Percentiles rank a stretch among this genome's conserved stretches.
These are phyloP conservation scores for Obba rivulosa DNA, from an alignment of 768 basidiomycete species.

Conservation along the genomic window DNA sequence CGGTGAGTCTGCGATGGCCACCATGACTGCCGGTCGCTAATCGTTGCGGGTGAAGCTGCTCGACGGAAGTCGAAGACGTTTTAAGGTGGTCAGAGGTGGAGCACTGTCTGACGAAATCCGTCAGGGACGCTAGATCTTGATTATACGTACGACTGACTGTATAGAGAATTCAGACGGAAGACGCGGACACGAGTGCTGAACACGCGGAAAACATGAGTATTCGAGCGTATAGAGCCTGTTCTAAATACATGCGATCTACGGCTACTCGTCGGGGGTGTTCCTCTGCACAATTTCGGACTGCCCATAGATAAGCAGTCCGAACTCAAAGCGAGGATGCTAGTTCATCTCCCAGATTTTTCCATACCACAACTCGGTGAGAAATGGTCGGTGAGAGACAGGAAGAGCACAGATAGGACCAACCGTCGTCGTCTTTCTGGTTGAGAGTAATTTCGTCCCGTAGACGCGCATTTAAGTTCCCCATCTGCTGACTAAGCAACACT, in stretches of 20 bases:
- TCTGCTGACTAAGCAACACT: slow-evolving; percentile 38
- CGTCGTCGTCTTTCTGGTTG: slow-evolving; percentile 79
- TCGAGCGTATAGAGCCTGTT: neutral
- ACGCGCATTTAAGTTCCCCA: slow-evolving; percentile 1
- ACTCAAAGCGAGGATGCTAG: slow-evolving; percentile 66
- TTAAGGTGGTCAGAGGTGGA: neutral
- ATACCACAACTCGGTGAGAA: slow-evolving; percentile 24
- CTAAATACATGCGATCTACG: neutral
- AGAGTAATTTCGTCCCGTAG: slow-evolving; percentile 3
- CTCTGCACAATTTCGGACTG: slow-evolving; percentile 77
- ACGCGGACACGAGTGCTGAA: too few species aligned
- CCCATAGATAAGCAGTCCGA: slow-evolving; percentile 58
- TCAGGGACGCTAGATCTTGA: too few species aligned
- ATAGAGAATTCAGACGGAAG: too few species aligned
- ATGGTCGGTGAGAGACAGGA: slow-evolving; percentile 71
- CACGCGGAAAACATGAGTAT: neutral
- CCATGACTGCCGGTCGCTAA: too few species aligned
- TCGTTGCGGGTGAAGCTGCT: too few species aligned
- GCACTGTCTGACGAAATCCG: too few species aligned
- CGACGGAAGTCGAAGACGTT: too few species aligned
- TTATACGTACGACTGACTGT: too few species aligned
- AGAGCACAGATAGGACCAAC: slow-evolving; percentile 38
- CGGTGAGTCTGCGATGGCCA: neutral
- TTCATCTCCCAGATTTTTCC: slow-evolving; percentile 56
- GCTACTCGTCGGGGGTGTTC: slow-evolving; percentile 35